Base-by-base conservation (phyloP, 495 filamentous ascomycete genomes). In the Aspergillus nanangensis region DNA sequence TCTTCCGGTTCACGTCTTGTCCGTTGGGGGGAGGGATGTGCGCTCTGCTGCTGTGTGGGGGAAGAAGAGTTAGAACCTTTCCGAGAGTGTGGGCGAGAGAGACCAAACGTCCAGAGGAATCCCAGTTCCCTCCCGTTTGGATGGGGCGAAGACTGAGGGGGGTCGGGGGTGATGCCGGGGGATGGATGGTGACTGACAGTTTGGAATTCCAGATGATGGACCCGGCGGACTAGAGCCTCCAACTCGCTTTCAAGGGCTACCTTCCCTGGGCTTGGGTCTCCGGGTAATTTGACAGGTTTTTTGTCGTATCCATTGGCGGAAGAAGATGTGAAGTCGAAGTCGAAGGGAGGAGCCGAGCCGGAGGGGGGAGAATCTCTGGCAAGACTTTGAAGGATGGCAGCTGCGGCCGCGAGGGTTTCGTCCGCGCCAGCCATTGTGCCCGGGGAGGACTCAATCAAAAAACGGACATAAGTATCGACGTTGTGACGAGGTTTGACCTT, bases 141-240 rank as follows among this genome's bases (percentile, higher is more conserved):
- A 53, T 67, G 71, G 58, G 82, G 79, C 22, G 80, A 74, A 49
- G 74, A 72, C 48, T 71, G 67, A 24, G 77, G 52, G 37, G 42
- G 40, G 57, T 82, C 78, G 50, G 79, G 80, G 32, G 84, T 80
- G 21, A 80, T 81, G 58, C 80, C 81, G 44, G 83, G 82, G 48
- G 83, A 76, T 31, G 66, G 66, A 48, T 79, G 74, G 49, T 73
- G 44, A 76, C 63, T 59, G 75, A 75, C 77, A 59, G 81, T 79
- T 67, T 80, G 77, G 50, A 71, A 74, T 69, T 90, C 85, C 44
- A 92, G 74, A 46, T 76, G 76, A 52, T 85, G 80, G 41, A 92
- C 72, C 36, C 87, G 71, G 45, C 78, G 70, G 40, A 80, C 74
- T 45, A 92, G 74, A 43, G 82, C 78, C 43, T 80, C 77, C 39